A percentile compares a stretch with the other conserved stretches of the same genome.
These are phyloP conservation scores for Haematococcus lacustris DNA, from an alignment of 139 green algal species.

Conservation along the genomic window DNA sequence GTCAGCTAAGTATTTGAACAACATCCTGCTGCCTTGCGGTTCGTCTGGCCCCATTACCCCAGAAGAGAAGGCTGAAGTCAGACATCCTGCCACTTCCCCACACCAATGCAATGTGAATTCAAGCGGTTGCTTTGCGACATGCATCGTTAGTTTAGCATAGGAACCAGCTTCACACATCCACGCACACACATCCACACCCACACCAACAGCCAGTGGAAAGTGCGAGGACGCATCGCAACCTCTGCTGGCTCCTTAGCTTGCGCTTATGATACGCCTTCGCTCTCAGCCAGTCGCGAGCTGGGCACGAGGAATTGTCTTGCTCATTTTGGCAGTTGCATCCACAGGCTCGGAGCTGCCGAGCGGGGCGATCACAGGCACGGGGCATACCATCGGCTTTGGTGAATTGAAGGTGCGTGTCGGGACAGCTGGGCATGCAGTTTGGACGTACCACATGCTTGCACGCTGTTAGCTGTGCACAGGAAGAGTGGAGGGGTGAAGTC, in stretches of 20 bases:
- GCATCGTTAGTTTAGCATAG: too few species aligned
- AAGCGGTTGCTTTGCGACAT: too few species aligned
- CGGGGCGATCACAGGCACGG: conserved; percentile 8
- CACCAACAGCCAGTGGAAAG: background rate
- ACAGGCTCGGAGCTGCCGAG: background rate
- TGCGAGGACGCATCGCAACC: too few species aligned
- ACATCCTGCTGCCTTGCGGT: too few species aligned
- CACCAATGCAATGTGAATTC: too few species aligned
- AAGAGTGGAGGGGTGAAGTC: conserved; percentile 57
- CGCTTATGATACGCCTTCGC: too few species aligned
- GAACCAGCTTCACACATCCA: background rate
- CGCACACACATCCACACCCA: background rate
- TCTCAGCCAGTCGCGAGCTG: background rate
- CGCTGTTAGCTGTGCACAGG: conserved; percentile 16
- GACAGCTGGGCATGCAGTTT: background rate
- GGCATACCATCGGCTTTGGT: conserved; percentile 26
- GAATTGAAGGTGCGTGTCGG: conserved; percentile 19
- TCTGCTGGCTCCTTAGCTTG: too few species aligned
- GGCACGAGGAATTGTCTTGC: background rate
- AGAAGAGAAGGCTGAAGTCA: too few species aligned
- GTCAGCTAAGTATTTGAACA: too few species aligned
- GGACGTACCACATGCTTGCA: background rate
- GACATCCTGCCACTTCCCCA: too few species aligned
- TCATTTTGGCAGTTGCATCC: background rate
- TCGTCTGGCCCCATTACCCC: too few species aligned